Percentiles rank a stretch among this genome's conserved stretches.
Conservation (phyloP, 106 monocot species). For the Dendrobium catenatum region DNA sequence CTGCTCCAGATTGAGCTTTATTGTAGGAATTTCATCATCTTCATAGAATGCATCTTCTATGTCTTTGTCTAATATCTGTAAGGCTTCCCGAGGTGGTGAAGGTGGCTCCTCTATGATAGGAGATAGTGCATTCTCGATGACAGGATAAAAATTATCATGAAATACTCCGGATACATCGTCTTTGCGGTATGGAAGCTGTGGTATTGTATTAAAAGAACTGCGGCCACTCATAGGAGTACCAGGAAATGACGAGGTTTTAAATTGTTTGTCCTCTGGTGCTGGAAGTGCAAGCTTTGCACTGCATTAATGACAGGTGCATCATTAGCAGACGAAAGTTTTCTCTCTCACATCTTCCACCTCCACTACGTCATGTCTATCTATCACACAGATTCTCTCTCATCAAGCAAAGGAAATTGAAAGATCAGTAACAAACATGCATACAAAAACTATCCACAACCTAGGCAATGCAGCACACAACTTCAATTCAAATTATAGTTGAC, state of each 20-base stretch:
- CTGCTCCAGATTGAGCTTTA: conserved; percentile 8
- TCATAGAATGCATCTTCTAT: conserved; percentile 21
- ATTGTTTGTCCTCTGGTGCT: conserved; percentile 9
- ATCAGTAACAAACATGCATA: neutral
- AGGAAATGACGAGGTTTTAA: conserved; percentile 3
- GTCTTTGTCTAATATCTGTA: neutral
- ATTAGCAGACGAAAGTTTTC: conserved; percentile 4
- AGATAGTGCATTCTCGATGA: conserved; percentile 6
- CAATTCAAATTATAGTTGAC: neutral
- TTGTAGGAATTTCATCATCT: conserved; percentile 20
- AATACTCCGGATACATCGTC: neutral
- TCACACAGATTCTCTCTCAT: neutral
- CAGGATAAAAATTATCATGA: conserved; percentile 6
- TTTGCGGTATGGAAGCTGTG: neutral
- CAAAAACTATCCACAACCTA: neutral
- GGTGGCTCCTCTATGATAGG: conserved; percentile 5
- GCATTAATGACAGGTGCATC: neutral
- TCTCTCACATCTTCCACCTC: neutral
- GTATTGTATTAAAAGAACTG: neutral
- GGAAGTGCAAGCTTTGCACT: conserved; percentile 20
- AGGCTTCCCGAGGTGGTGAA: neutral
- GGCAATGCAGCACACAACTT: neutral
- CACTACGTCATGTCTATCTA: neutral
- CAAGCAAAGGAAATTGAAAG: neutral
- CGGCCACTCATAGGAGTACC: neutral